phyloP scores from a whole-genome alignment of 805 yeast genomes.

The Phaffomyces opuntiae region DNA sequence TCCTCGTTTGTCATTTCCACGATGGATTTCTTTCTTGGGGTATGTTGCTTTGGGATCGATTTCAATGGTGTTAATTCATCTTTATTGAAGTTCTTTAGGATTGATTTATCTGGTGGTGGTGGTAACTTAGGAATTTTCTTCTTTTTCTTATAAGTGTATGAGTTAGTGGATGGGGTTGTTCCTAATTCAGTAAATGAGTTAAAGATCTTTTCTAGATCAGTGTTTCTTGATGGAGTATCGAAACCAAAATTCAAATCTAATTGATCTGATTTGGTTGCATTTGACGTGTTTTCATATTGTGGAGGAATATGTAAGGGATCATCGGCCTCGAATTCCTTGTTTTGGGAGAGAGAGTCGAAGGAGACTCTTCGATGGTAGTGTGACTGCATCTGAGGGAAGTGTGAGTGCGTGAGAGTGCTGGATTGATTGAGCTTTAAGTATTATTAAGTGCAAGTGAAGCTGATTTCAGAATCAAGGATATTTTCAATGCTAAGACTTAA shows the following conservation, averaged over 20 bases:
- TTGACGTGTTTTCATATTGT: constrained; percentile 11
- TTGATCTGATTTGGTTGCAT: background rate
- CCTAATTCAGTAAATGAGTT: constrained; percentile 14
- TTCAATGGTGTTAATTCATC: too few relatives aligned
- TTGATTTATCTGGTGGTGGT: constrained; percentile 20
- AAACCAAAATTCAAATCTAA: constrained; percentile 21
- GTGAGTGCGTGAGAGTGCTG: background rate
- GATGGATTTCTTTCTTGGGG: constrained; percentile 17
- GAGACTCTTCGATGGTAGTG: constrained; percentile 19
- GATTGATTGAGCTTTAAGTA: too few relatives aligned
- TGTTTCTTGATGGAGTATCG: constrained; percentile 6
- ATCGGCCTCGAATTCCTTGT: constrained; percentile 12
- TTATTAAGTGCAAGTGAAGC: too few relatives aligned
- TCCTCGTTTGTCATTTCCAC: constrained; percentile 22
- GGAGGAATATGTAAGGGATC: constrained; percentile 22
- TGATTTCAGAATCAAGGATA: too few relatives aligned
- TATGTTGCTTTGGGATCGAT: too few relatives aligned
- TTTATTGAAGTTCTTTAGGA: constrained; percentile 10
- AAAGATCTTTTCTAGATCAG: constrained; percentile 16
- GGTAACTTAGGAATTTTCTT: constrained; percentile 20
- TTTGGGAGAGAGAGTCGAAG: constrained; percentile 20
- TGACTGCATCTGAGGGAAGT: constrained; percentile 3
- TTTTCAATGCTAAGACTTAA: too few relatives aligned
- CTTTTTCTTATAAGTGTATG: constrained; percentile 1
- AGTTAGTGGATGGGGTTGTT: background rate